These are phyloP conservation scores for Trametes cubensis DNA, from an alignment of 768 basidiomycete genomes.

Conservation along the genomic window DNA sequence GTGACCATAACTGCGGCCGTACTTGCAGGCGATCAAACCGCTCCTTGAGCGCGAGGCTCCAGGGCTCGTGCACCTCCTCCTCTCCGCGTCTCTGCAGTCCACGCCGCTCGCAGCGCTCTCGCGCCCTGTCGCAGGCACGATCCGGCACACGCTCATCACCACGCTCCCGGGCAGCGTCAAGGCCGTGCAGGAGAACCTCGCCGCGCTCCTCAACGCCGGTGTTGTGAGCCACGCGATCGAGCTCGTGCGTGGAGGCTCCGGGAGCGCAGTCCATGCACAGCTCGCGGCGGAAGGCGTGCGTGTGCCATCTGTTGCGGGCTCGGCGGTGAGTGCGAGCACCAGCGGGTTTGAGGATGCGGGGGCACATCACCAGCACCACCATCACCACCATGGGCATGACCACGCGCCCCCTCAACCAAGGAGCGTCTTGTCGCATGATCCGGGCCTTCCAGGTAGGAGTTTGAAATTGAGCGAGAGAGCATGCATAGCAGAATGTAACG, in stretches of 20 bases:
- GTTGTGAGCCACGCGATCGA: conserved; percentile 74
- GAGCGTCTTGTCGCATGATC: conserved; percentile 68
- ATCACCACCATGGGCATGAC: conserved; percentile 35
- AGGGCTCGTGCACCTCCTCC: conserved; percentile 74
- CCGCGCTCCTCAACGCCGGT: conserved; percentile 57
- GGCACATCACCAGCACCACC: conserved; percentile 41
- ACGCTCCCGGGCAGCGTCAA: conserved; percentile 87
- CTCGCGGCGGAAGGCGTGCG: conserved; percentile 42
- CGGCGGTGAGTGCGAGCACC: conserved; percentile 25
- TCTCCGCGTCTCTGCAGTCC: conserved; percentile 67
- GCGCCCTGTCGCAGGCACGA: conserved; percentile 78
- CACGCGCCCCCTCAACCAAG: conserved; percentile 55
- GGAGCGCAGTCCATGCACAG: conserved; percentile 56
- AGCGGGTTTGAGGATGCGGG: background rate
- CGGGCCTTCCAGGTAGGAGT: conserved; percentile 61
- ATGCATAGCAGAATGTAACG: background rate
- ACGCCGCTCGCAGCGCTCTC: conserved; percentile 84
- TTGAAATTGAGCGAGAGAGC: background rate
- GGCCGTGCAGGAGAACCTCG: conserved; percentile 79
- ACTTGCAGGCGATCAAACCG: conserved; percentile 56
- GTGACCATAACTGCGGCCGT: background rate
- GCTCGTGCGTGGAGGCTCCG: conserved; percentile 68
- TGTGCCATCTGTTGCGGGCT: conserved; percentile 19
- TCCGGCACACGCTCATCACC: conserved; percentile 65
- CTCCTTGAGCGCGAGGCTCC: conserved; percentile 69